These are phyloP conservation scores for Colletotrichum phormii DNA, from an alignment of 2,329 filamentous ascomycete genomes.

Conservation along the genomic window DNA sequence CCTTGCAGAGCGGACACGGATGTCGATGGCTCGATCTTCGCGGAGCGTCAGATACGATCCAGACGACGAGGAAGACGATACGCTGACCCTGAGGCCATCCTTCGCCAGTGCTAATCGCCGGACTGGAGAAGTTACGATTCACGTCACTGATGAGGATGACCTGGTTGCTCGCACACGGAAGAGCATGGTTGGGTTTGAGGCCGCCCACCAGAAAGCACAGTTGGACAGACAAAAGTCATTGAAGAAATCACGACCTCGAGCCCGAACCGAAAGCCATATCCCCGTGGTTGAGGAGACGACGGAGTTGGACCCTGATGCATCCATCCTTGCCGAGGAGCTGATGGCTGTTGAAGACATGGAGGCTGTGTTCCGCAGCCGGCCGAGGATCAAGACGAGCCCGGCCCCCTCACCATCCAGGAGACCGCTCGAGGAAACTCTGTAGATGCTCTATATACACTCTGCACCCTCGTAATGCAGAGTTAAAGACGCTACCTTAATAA, in stretches of 20 bases:
- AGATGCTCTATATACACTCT: not conserved
- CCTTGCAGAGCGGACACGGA: slow-evolving; percentile 81
- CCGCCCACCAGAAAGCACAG: slow-evolving; percentile 70
- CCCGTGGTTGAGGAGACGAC: slow-evolving; percentile 51
- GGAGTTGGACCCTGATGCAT: slow-evolving; percentile 47
- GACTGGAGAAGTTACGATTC: slow-evolving; percentile 38
- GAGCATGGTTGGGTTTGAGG: slow-evolving; percentile 73
- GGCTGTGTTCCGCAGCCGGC: slow-evolving; percentile 86
- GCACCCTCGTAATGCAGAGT: not conserved
- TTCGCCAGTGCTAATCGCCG: slow-evolving; percentile 10
- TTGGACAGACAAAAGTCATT: slow-evolving; percentile 65
- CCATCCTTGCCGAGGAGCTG: slow-evolving; percentile 74
- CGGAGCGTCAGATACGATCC: slow-evolving; percentile 41
- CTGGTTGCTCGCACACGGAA: slow-evolving; percentile 68
- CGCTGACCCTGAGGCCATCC: slow-evolving; percentile 34
- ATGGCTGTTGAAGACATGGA: slow-evolving; percentile 81
- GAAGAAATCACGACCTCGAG: slow-evolving; percentile 52
- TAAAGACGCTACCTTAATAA: not conserved
- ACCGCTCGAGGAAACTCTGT: slow-evolving; percentile 17
- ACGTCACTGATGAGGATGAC: slow-evolving; percentile 56
- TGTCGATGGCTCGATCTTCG: slow-evolving; percentile 79
- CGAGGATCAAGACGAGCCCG: slow-evolving; percentile 83
- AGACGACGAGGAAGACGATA: slow-evolving; percentile 46
- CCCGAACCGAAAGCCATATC: slow-evolving; percentile 59
- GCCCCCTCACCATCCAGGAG: slow-evolving; percentile 59